A percentile compares a stretch with the other conserved stretches of the same genome.
Conservation (phyloP, 2,329 filamentous ascomycete genomes). For the Talaromyces funiculosus region DNA sequence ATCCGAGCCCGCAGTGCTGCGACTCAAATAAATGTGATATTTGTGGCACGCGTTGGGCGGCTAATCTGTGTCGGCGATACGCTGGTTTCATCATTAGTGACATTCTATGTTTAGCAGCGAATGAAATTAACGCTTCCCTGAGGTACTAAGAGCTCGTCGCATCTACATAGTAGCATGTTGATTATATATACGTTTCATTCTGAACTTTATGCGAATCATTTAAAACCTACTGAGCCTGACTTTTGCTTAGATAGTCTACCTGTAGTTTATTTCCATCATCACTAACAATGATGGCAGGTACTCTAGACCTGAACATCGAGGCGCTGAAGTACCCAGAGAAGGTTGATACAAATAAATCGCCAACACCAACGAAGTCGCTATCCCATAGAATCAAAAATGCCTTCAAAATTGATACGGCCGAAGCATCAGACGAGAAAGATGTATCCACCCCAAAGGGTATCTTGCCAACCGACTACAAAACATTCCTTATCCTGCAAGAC, state of each 20-base stretch:
- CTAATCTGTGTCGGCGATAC: too few species aligned
- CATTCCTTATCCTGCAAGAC: not conserved
- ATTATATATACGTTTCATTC: too few species aligned
- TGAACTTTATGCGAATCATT: not conserved
- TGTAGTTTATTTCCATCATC: not conserved
- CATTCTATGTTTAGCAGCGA: not conserved
- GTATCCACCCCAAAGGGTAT: not conserved
- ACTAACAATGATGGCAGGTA: not conserved
- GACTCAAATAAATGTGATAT: too few species aligned
- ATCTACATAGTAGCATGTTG: too few species aligned
- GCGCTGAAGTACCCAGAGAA: not conserved
- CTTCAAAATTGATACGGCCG: not conserved
- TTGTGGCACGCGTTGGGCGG: too few species aligned
- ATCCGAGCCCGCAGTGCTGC: too few species aligned
- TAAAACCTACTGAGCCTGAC: not conserved
- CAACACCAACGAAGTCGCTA: not conserved
- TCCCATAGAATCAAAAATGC: not conserved
- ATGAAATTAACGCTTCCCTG: not conserved
- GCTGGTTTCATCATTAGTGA: too few species aligned
- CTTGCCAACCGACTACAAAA: not conserved
- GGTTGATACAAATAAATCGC: not conserved
- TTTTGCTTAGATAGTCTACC: not conserved
- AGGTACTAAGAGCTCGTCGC: too few species aligned
- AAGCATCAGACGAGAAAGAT: not conserved
- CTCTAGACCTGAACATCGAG: not conserved